Conservation (phyloP, 1,139 yeast genomes). For the Yamadazyma diddensiae region DNA sequence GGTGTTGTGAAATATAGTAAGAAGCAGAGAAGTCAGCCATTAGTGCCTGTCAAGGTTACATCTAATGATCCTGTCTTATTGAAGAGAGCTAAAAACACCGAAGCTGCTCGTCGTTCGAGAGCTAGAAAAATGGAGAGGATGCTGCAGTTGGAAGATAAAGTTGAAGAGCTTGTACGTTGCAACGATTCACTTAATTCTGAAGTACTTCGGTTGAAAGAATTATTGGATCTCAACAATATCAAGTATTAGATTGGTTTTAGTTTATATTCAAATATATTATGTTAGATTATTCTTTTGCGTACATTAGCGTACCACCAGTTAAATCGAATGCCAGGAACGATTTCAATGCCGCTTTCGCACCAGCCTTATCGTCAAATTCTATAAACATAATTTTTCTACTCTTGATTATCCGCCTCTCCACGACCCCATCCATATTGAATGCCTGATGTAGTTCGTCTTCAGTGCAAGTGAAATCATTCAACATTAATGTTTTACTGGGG, state of each 20-base stretch:
- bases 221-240: constrained; percentile 33
- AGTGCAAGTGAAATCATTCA: no score
- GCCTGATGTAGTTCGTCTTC: no score
- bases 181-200: constrained; percentile 60
- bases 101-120: constrained; percentile 94
- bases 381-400: constrained; percentile 74
- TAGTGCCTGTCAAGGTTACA: constrained; percentile 63
- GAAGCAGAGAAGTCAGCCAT: constrained; percentile 56
- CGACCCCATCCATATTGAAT: constrained; percentile 60
- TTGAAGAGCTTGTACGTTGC: constrained; percentile 56
- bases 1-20: constrained; percentile 66
- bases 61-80: constrained; percentile 63
- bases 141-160: constrained; percentile 75
- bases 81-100: constrained; percentile 93
- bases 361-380: constrained; percentile 76
- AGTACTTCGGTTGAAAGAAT: constrained; percentile 51
- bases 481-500: constrained; percentile 67
- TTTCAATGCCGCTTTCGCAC: no score
- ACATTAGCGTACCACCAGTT: constrained; percentile 8
- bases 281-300: constrained; percentile 7
- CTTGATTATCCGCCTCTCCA: constrained; percentile 63
- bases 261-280: background rate
- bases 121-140: constrained; percentile 91
- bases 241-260: constrained; percentile 13
- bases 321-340: constrained; percentile 2